Evolutionary conservation across 148 eudicot species (phyloP), one percentile per base, ranked within the genome.

Genomic region (Fagopyrum tataricum): DNA sequence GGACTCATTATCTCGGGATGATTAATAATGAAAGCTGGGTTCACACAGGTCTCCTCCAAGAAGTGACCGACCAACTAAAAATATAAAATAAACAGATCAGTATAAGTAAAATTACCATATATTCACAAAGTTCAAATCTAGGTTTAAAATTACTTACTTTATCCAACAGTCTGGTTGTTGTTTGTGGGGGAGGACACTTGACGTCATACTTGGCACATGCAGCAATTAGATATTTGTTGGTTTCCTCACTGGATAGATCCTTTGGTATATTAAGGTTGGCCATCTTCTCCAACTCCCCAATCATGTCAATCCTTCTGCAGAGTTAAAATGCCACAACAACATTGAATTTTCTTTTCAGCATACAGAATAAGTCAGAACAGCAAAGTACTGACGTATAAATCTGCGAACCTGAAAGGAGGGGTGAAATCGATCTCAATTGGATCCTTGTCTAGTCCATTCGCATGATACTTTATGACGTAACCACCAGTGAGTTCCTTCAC

Each of bases 1-100:
- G 98, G 98, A 75, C 96, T 89, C 98, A 93, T 93, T 61, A 93
- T 90, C 85, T 93, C 89, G 20, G 98, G 98, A 79, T 93, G 98
- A 74, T 93, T 90, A 41, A 91, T 91, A 42, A 94, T 91, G 75
- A 89, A 94, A 58, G 96, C 42, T 4, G 98, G 98, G 72, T 91
- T 91, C n/a, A 85, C 85, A 76, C 98, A 94, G 2, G 83, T 86
- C 81, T 87, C 98, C 85, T 94, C 98, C 75, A 94, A 76, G 76
- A 94, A 94, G 82, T 94, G 96, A 6, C 98, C 98, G 41, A 94
- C 98, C 79, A 94, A 86, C 98, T 93, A 83, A 81, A 86, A 66
- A 64, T 14, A 73, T 6, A 79, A 69, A 12, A 21, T 44, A 2
- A 20, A 39, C 41, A 72, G 76, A n/a, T 43, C 31, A 71, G 2